Evolutionary conservation across 2,329 filamentous ascomycete species (phyloP).

Genomic region (Venturia nashicola): DNA sequence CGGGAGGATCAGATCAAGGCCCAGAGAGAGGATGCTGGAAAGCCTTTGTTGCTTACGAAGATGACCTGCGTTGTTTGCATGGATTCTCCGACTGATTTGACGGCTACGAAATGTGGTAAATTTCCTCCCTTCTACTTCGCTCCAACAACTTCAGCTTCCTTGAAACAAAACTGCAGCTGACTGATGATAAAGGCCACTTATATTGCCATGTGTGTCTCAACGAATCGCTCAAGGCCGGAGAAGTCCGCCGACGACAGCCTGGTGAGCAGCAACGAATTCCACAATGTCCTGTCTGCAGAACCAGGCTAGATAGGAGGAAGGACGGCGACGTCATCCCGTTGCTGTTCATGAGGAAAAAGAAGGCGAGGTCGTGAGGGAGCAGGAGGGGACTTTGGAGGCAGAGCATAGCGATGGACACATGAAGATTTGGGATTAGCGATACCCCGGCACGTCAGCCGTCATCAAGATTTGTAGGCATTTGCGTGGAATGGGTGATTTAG

Average conservation of each 20-base stretch:
- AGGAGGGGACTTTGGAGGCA: background rate
- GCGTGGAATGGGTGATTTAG: background rate
- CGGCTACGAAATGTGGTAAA: constrained; percentile 48
- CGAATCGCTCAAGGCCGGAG: constrained; percentile 44
- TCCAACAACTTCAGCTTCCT: background rate
- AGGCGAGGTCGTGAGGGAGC: background rate
- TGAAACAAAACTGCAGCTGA: constrained; percentile 3
- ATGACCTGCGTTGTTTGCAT: constrained; percentile 52
- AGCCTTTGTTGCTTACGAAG: constrained; percentile 29
- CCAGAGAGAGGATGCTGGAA: constrained; percentile 24
- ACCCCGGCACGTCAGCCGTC: background rate
- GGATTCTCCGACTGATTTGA: constrained; percentile 47
- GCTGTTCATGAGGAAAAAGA: constrained; percentile 25
- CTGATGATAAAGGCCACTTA: constrained; percentile 38
- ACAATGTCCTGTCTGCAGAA: constrained; percentile 37
- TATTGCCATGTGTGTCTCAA: constrained; percentile 53
- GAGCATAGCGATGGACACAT: background rate
- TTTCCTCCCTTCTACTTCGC: constrained; percentile 10
- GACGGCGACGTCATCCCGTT: constrained; percentile 29
- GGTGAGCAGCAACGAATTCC: constrained; percentile 27
- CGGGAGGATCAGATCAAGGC: constrained; percentile 38
- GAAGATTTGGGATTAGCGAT: background rate
- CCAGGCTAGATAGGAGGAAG: constrained; percentile 27
- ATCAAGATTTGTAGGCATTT: background rate
- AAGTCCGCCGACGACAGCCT: constrained; percentile 30